A percentile compares a stretch with the other conserved stretches of the same genome.
Conservation (phyloP, 2,329 filamentous ascomycete genomes). For the Botrytis paeoniae region DNA sequence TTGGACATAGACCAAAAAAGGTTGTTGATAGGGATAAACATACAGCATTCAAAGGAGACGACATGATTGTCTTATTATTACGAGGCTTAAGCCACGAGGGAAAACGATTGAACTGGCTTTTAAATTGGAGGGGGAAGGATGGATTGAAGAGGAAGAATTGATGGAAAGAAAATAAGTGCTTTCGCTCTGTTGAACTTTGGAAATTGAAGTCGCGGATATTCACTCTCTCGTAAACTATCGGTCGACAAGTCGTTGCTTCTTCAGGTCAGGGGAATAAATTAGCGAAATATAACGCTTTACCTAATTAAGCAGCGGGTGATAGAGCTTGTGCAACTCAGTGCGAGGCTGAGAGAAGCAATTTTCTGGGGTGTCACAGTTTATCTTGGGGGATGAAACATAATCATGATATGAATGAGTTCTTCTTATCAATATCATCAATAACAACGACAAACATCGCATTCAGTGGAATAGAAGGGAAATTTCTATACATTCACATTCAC, state of each 20-base stretch:
- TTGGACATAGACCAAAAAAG: conserved; percentile 27
- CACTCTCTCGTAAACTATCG: conserved; percentile 23
- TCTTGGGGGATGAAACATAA: not conserved
- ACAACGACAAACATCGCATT: not conserved
- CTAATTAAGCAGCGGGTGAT: conserved; percentile 15
- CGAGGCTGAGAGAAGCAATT: conserved; percentile 19
- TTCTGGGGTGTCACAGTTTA: conserved; percentile 3
- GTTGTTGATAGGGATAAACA: conserved; percentile 35
- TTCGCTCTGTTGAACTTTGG: conserved; percentile 10
- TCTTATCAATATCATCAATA: not conserved
- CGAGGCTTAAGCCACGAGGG: conserved; percentile 16
- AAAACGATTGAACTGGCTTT: not conserved
- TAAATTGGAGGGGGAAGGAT: not conserved
- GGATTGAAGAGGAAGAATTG: conserved; percentile 10
- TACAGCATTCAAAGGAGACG: conserved; percentile 53
- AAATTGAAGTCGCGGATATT: conserved; percentile 22
- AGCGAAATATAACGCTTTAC: conserved; percentile 24
- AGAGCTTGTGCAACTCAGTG: conserved; percentile 2
- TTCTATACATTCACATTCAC: not conserved
- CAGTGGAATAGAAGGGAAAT: not conserved
- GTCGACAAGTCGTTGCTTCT: conserved; percentile 33
- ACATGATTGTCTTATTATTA: conserved; percentile 42
- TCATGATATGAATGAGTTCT: not conserved
- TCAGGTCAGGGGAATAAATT: conserved; percentile 32
- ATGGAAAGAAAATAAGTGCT: conserved; percentile 8